A percentile compares a stretch with the other conserved stretches of the same genome.
Conservation (phyloP, 495 filamentous ascomycete genomes). For the Saxophila tyrrhenica region DNA sequence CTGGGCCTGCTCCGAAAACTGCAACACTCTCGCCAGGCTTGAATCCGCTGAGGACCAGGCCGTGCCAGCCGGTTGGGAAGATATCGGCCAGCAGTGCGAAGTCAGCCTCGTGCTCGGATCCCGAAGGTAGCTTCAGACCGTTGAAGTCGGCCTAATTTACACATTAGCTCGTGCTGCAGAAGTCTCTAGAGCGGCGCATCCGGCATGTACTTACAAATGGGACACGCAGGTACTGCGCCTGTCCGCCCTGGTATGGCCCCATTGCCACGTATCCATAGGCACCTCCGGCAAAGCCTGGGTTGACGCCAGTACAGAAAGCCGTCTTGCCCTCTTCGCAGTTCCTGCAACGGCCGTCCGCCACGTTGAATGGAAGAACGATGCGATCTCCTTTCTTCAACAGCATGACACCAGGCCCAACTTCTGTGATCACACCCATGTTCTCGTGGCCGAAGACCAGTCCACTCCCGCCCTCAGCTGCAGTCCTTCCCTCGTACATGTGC, state of each 20-base stretch:
- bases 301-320: slow-evolving; percentile 45
- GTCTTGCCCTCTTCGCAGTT: slow-evolving; percentile 50
- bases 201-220: too few species aligned
- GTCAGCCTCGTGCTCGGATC: slow-evolving; percentile 28
- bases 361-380: slow-evolving; percentile 50
- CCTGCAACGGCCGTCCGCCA: slow-evolving; percentile 44
- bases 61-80: slow-evolving; percentile 53
- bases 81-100: slow-evolving; percentile 38
- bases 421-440: slow-evolving; percentile 29
- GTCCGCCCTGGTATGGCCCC: slow-evolving; percentile 45
- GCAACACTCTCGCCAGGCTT: slow-evolving; percentile 43
- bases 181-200: too few species aligned
- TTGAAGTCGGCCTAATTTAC: slow-evolving; percentile 54
- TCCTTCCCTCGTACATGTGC: slow-evolving; percentile 44
- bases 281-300: slow-evolving; percentile 48
- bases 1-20: slow-evolving; percentile 39
- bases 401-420: slow-evolving; percentile 37
- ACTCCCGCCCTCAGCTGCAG: slow-evolving; percentile 33
- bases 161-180: too few species aligned
- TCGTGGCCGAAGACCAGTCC: slow-evolving; percentile 50
- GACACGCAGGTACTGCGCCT: slow-evolving; percentile 44
- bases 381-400: slow-evolving; percentile 41
- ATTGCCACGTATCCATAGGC: slow-evolving; percentile 52
- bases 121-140: slow-evolving; percentile 34
- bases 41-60: slow-evolving; percentile 43